Base-by-base conservation (phyloP, 768 basidiomycete species). In the Rhizopogon vinicolor region DNA sequence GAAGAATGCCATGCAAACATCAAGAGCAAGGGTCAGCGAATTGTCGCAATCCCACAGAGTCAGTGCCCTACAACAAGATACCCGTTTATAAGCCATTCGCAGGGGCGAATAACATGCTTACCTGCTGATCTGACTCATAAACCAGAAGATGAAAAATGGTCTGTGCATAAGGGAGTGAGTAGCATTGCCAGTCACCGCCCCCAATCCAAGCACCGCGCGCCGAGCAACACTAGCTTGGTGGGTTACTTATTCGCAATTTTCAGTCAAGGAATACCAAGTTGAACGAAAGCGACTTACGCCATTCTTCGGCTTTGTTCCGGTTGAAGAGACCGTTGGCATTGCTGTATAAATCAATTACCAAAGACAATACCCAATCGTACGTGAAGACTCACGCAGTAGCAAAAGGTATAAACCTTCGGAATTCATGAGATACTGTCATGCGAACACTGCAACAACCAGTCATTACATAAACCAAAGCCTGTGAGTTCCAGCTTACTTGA, bases 71-170 rank as follows among this genome's bases (percentile, higher is more conserved):
- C 33, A 25, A 60, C 50, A 45, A 52, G 13, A 5, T 13, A 7
- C 16, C 1, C 18, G 10, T 49, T n/a, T 5, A n/a, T 13, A 53
- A 49, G 19, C 14, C 48, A 48, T 52, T 53, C 59, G 55, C 51
- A 51, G 18, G 13, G 42, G 42, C 46, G 22, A 33, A 52, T 28
- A 16, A 44, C 19, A 48, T 37, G 35, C 67, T 51, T 54, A 81
- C 84, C 82, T 77, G 63, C 73, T 75, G 52, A 89, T 78, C 68
- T 88, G 85, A 19, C 78, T 78, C 84, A 87, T 85, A 63, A 89
- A 87, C 86, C 86, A 89, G 65, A 86, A 86, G 22, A 82, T 74
- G 64, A 82, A 86, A 64, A 85, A 86, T 9, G 87, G 87, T 54
- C 86, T 72, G 14, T 78, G 73, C 3, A 81, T 72, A 22, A 89